Evolutionary conservation across 177 flowering plant genomes (phyloP).

Genomic region (Vitis hybrid): DNA sequence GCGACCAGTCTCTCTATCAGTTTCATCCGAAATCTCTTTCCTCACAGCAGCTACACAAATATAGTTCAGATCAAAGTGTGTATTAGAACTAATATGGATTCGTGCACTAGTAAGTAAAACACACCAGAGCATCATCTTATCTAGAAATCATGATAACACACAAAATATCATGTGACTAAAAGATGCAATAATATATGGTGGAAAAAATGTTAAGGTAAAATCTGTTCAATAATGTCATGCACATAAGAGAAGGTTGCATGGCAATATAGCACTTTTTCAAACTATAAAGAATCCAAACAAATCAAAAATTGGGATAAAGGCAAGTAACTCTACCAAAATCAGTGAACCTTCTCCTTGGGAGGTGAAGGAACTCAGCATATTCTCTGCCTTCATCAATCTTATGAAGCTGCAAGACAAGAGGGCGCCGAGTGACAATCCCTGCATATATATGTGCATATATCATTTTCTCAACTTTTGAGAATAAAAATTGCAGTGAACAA

Average conservation of each 20-base stretch:
- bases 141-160: too few relatives aligned
- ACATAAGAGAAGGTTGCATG: neutral
- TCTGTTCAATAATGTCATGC: neutral
- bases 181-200: too few relatives aligned
- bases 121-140: too few relatives aligned
- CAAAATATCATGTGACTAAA: too few relatives aligned
- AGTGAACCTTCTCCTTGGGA: slow-evolving; percentile 57
- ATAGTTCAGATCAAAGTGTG: neutral
- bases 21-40: slow-evolving; percentile 82
- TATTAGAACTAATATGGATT: neutral
- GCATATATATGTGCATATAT: slow-evolving; percentile 13
- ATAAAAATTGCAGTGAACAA: neutral
- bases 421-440: slow-evolving; percentile 88
- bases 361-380: slow-evolving; percentile 76
- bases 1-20: slow-evolving; percentile 80
- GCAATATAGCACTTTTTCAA: too few relatives aligned
- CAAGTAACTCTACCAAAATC: slow-evolving; percentile 53
- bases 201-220: neutral
- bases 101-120: too few relatives aligned
- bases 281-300: too few relatives aligned
- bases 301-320: neutral
- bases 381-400: slow-evolving; percentile 71
- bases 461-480: slow-evolving; percentile 1
- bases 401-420: slow-evolving; percentile 79
- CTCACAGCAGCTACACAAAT: slow-evolving; percentile 63